These are phyloP conservation scores for Cutaneotrichosporon dermatis DNA, from an alignment of 1,284 basidiomycete genomes.

Conservation along the genomic window DNA sequence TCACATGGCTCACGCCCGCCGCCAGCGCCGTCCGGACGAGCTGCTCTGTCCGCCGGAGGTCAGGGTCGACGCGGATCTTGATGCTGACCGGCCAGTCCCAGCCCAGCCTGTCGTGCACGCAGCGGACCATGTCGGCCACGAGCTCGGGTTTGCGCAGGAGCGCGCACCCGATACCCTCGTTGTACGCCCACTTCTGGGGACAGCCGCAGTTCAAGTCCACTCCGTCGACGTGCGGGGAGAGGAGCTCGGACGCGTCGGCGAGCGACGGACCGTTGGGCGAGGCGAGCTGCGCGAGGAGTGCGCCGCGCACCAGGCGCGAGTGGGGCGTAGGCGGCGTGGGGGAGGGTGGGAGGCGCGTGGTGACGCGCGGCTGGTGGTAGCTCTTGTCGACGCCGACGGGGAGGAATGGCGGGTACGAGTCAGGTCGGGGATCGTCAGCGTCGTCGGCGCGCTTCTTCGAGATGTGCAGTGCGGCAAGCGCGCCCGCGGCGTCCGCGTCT, in stretches of 20 bases:
- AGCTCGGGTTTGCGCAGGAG: slow-evolving; percentile 57
- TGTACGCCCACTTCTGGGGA: slow-evolving; percentile 55
- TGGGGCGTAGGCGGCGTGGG: slow-evolving; percentile 26
- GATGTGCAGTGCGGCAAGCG: slow-evolving; percentile 1
- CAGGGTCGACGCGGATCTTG: slow-evolving; percentile 58
- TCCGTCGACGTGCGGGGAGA: slow-evolving; percentile 53
- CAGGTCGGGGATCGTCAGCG: not conserved
- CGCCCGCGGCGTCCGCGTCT: not conserved
- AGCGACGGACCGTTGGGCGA: slow-evolving; percentile 53
- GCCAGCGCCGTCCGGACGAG: slow-evolving; percentile 52
- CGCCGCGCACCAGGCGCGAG: slow-evolving; percentile 50
- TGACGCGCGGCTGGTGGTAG: slow-evolving; percentile 24
- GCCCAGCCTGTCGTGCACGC: slow-evolving; percentile 55
- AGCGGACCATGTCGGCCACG: slow-evolving; percentile 56
- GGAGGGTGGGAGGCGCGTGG: slow-evolving; percentile 32
- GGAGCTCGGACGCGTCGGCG: slow-evolving; percentile 57
- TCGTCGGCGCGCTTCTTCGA: not conserved
- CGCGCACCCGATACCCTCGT: slow-evolving; percentile 58
- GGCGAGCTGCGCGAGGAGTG: slow-evolving; percentile 57
- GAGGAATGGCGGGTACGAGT: not conserved
- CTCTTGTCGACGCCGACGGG: slow-evolving; percentile 9
- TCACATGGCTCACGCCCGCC: slow-evolving; percentile 50
- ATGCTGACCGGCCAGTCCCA: slow-evolving; percentile 56
- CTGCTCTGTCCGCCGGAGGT: slow-evolving; percentile 53
- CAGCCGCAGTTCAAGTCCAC: slow-evolving; percentile 59